Evolutionary conservation across 2,329 filamentous ascomycete genomes (phyloP).

Genomic region (Metarhizium sp.): DNA sequence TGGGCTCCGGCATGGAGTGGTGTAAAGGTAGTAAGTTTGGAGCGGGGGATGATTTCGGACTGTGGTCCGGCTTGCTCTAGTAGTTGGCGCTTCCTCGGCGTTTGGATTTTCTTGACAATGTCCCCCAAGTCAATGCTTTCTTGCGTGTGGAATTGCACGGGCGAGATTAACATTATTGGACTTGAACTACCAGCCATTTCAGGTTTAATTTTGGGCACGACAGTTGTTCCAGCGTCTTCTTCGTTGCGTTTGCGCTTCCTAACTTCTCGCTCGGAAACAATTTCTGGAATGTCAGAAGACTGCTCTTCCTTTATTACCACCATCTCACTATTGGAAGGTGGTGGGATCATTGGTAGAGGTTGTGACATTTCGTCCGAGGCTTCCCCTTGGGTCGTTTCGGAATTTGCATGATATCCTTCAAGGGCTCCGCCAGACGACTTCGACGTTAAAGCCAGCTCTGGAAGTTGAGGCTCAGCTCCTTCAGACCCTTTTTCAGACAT

Average conservation of each 20-base stretch:
- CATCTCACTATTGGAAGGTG: constrained; percentile 3
- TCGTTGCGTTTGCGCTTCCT: constrained; percentile 35
- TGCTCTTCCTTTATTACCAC: constrained; percentile 38
- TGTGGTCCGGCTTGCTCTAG: constrained; percentile 11
- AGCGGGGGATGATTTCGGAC: constrained; percentile 1
- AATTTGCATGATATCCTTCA: constrained; percentile 3
- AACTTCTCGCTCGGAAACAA: constrained; percentile 40
- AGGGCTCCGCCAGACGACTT: neutral
- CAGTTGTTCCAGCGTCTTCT: constrained; percentile 12
- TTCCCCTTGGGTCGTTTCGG: constrained; percentile 21
- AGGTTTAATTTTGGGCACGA: constrained; percentile 29
- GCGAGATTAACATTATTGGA: constrained; percentile 14
- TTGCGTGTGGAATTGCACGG: constrained; percentile 25
- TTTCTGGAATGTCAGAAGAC: constrained; percentile 41
- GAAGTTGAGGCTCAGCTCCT: constrained; percentile 4
- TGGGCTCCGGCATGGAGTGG: neutral
- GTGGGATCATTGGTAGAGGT: constrained; percentile 14
- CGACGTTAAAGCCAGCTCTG: neutral
- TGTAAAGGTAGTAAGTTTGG: neutral
- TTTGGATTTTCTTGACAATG: constrained; percentile 21
- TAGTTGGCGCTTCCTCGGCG: constrained; percentile 25
- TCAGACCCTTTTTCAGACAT: neutral
- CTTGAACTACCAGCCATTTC: constrained; percentile 25
- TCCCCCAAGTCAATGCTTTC: constrained; percentile 51
- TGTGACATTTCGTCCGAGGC: constrained; percentile 12